Percentiles rank a stretch among this genome's conserved stretches.
Conservation (phyloP, 176 grass and related monocot species). For the Raddia guianensis region DNA sequence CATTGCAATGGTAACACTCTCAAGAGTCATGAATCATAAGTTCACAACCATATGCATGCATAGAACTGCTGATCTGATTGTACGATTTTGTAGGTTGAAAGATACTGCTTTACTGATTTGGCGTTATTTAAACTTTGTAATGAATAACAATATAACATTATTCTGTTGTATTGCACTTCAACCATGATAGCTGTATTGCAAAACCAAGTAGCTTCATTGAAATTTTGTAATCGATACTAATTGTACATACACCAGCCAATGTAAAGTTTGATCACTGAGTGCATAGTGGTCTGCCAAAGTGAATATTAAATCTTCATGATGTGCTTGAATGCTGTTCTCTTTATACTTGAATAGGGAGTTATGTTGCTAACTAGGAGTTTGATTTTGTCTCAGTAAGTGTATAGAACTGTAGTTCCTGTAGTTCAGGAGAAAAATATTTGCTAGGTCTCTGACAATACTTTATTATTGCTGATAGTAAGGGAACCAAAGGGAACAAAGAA, state of each 20-base stretch:
- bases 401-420: background rate
- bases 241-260: background rate
- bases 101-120: background rate
- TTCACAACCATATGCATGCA: background rate
- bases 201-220: background rate
- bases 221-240: conserved; percentile 13
- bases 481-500: background rate
- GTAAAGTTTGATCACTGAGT: conserved; percentile 25
- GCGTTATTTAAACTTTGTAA: conserved; percentile 16
- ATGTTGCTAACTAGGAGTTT: conserved; percentile 1
- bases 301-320: conserved; percentile 11
- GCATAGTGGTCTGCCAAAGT: background rate
- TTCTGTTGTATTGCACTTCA: conserved; percentile 3
- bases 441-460: background rate
- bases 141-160: conserved; percentile 3
- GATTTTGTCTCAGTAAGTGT: background rate
- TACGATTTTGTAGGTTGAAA: background rate
- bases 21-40: background rate
- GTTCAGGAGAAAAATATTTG: background rate
- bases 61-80: conserved; percentile 12
- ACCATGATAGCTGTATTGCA: background rate
- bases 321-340: background rate
- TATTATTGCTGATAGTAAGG: conserved; percentile 25
- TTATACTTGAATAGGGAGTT: background rate
- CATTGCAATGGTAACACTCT: conserved; percentile 72